Base-by-base conservation (phyloP, 768 basidiomycete species). In the Amanita pseudoporphyria region DNA sequence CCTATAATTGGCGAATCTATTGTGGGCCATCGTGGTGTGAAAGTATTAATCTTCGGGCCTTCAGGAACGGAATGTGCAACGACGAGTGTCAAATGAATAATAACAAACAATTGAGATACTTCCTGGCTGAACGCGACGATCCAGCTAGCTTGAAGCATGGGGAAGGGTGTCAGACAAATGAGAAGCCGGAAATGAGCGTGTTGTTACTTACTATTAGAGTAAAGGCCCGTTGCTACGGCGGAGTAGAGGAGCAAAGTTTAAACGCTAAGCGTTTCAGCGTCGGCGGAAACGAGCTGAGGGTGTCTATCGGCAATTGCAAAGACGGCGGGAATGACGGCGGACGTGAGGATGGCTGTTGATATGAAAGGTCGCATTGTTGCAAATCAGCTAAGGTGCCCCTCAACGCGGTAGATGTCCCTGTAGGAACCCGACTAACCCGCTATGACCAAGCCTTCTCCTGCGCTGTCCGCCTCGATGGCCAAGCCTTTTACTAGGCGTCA, bases 401-500 rank as follows among this genome's bases (percentile, higher is more conserved):
- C 21, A 13, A 41, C 21, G 44, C 26, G 42, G 24, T 16, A 44
- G 22, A 45, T 45, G 44, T 18, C 44, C 44, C 43, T 45, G n/a
- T 31, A 33, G 28, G 28, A 19, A 16, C 28, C 26, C 26, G 4
- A 7, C 26, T 7, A 28, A 28, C 26, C 26, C 24, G 9, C 36
- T 28, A 36, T 49, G 37, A 18, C 35, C 16, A 41, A 30, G 28
- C 9, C 49, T 19, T n/a, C 16, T 16, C 14, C 40, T 39, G 31
- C 48, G n/a, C n/a, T 39, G 26, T 18, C 31, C 9, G 33, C 21
- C 41, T 41, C 49, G 31, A 50, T 41, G 41, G 26, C 36, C 6
- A 44, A 45, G 31, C 41, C 9, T 1, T 21, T 33, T 43, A 46
- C 63, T 47, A 73, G 71, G 60, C 71, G 76, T 42, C 63, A 64